Conservation (phyloP, 805 yeast genomes). For the Novakomyces olei region DNA sequence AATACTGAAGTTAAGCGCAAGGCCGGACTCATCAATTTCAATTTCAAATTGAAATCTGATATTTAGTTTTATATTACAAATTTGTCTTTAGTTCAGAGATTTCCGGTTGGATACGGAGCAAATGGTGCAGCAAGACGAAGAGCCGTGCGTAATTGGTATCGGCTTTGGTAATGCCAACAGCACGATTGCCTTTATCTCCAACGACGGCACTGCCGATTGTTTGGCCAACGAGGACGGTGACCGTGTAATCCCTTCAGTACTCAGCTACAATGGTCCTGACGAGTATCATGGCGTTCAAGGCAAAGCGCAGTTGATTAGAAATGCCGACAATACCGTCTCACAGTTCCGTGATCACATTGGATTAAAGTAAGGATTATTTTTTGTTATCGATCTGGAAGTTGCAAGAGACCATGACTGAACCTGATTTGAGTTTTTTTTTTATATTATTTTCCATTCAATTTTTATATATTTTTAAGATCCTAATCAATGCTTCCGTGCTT, state of each 20-base stretch:
- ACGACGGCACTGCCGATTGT: conserved; percentile 84
- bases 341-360: conserved; percentile 91
- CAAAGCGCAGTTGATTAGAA: conserved; percentile 72
- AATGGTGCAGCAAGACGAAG: conserved; percentile 4
- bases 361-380: no score
- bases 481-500: no score
- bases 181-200: conserved; percentile 53
- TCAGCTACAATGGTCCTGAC: conserved; percentile 80
- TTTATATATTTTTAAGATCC: no score
- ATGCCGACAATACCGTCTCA: conserved; percentile 63
- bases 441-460: no score
- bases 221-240: conserved; percentile 99
- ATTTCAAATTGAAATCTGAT: no score
- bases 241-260: conserved; percentile 80
- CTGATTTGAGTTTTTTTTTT: no score
- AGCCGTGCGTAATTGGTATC: conserved; percentile 58
- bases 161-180: conserved; percentile 93
- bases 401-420: no score
- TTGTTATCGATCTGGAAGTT: no score
- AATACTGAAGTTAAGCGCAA: no score
- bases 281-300: conserved; percentile 98
- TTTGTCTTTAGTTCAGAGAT: no score
- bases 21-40: no score
- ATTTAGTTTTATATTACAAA: no score
- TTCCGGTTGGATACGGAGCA: conserved; percentile 1